phyloP scores from a whole-genome alignment of 164 flowering plant species.

The Akebia trifoliata region DNA sequence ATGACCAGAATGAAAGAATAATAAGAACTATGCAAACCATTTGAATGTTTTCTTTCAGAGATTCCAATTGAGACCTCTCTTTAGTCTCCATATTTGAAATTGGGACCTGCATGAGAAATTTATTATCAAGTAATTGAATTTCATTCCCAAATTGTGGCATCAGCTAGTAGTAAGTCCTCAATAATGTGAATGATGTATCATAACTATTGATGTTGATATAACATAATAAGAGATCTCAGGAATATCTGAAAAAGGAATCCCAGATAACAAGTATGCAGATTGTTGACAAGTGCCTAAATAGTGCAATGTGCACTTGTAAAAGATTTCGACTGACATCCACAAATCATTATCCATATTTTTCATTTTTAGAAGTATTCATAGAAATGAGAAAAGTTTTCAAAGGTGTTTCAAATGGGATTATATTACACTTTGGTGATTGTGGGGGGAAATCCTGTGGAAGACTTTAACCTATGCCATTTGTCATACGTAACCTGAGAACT shows the following conservation, averaged over 20 bases:
- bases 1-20: background rate
- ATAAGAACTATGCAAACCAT: slow-evolving; percentile 32
- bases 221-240: background rate
- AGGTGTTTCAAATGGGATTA: no score
- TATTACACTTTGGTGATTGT: no score
- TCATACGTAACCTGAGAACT: no score
- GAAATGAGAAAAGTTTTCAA: background rate
- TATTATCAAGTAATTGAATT: background rate
- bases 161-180: background rate
- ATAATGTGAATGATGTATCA: background rate
- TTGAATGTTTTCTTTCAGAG: slow-evolving; percentile 56
- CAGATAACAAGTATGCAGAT: no score
- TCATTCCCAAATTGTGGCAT: background rate
- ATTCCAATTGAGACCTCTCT: slow-evolving; percentile 54
- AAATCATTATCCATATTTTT: no score
- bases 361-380: background rate
- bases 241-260: background rate
- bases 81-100: slow-evolving; percentile 53
- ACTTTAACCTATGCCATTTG: no score
- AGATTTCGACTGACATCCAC: no score
- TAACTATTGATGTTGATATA: background rate
- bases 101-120: slow-evolving; percentile 49
- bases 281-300: no score
- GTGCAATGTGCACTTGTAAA: no score
- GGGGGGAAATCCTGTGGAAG: no score